phyloP scores from a whole-genome alignment of 768 basidiomycete species.

The Trichaptum fuscoviolaceum region DNA sequence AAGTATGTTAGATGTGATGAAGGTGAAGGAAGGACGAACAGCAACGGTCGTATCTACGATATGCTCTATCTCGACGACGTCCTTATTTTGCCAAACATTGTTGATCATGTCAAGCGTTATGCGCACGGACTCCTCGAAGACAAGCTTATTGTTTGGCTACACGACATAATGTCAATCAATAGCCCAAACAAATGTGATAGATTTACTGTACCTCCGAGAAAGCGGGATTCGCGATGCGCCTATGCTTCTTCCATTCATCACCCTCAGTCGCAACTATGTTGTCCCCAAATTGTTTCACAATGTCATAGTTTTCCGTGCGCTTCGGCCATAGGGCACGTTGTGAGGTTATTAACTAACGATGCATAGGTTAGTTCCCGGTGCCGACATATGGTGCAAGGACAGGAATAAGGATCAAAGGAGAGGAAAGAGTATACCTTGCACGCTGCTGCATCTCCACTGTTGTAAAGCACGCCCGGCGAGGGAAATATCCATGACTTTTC shows the following conservation, averaged over 20 bases:
- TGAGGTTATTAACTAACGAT: constrained; percentile 40
- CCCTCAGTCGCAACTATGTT: constrained; percentile 66
- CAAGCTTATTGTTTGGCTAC: constrained; percentile 34
- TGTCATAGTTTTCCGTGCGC: constrained; percentile 39
- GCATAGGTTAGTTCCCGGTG: neutral
- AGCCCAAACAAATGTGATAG: neutral
- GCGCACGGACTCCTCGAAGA: constrained; percentile 40
- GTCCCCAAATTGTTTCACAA: constrained; percentile 45
- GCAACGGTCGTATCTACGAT: constrained; percentile 50
- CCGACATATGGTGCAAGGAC: neutral
- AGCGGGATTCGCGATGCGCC: constrained; percentile 58
- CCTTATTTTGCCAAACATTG: constrained; percentile 42
- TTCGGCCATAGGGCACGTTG: constrained; percentile 47
- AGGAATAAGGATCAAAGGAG: neutral
- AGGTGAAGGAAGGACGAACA: constrained; percentile 25
- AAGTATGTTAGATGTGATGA: neutral
- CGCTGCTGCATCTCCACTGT: neutral
- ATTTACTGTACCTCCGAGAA: constrained; percentile 47
- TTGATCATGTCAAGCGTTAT: constrained; percentile 39
- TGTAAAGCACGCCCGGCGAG: neutral
- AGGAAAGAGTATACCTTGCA: neutral
- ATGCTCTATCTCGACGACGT: constrained; percentile 39
- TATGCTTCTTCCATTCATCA: constrained; percentile 59
- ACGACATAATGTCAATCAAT: neutral
- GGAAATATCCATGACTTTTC: neutral